Conservation (phyloP, 2,329 filamentous ascomycete species). For the Huntiella savannae region DNA sequence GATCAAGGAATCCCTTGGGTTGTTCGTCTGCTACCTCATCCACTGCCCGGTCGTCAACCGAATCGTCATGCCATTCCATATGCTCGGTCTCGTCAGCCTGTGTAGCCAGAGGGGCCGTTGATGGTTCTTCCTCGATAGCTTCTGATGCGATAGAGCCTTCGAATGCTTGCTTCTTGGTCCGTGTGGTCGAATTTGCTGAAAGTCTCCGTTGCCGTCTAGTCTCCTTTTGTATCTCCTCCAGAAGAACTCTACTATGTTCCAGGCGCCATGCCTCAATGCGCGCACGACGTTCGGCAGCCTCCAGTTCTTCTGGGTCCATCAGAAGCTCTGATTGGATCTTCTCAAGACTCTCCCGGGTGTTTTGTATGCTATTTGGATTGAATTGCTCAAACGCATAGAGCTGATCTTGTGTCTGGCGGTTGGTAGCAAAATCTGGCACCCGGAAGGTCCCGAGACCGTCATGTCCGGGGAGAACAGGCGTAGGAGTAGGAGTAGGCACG, state of each 20-base stretch:
- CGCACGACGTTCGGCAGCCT: constrained; percentile 56
- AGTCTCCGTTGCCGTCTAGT: constrained; percentile 46
- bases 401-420: constrained; percentile 53
- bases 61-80: constrained; percentile 14
- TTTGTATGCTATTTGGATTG: constrained; percentile 46
- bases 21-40: constrained; percentile 26
- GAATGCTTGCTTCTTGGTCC: constrained; percentile 1
- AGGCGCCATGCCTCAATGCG: constrained; percentile 83
- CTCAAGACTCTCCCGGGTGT: constrained; percentile 28
- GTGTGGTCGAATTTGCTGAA: constrained; percentile 31
- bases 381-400: constrained; percentile 77
- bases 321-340: constrained; percentile 29
- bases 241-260: constrained; percentile 68
- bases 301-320: constrained; percentile 32
- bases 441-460: constrained; percentile 81
- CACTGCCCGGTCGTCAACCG: constrained; percentile 36
- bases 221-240: constrained; percentile 80
- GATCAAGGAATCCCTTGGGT: constrained; percentile 55
- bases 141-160: constrained; percentile 7
- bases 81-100: constrained; percentile 8
- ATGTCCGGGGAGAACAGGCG: constrained; percentile 68
- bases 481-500: constrained; percentile 23
- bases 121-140: constrained; percentile 3
- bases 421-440: constrained; percentile 35
- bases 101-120: background rate